A percentile compares a stretch with the other conserved stretches of the same genome.
Conservation (phyloP, 352 stramenopile species). For the Nothophytophthora sp. region DNA sequence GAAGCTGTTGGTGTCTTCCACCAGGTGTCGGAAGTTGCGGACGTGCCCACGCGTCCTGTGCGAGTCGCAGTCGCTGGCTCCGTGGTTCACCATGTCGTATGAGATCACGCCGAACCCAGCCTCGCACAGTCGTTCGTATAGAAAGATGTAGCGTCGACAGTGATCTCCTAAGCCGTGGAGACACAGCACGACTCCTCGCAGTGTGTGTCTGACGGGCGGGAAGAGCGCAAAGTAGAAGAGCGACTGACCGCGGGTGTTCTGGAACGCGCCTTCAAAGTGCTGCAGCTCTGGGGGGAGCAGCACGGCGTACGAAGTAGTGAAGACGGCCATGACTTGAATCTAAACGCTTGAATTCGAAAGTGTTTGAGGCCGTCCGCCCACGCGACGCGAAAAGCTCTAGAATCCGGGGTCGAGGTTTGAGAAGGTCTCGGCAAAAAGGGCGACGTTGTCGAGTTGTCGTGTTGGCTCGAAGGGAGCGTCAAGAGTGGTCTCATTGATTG, state of each 20-base stretch:
- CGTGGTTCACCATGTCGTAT: conserved; percentile 47
- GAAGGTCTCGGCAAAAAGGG: too few relatives aligned
- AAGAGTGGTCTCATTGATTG: too few relatives aligned
- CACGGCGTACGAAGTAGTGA: conserved; percentile 14
- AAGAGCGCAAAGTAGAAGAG: conserved; percentile 46
- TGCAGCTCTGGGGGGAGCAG: conserved; percentile 28
- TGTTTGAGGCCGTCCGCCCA: too few relatives aligned
- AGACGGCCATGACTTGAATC: too few relatives aligned
- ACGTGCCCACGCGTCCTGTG: conserved; percentile 34
- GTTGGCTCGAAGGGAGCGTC: too few relatives aligned
- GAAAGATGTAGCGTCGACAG: conserved; percentile 34
- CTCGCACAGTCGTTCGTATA: conserved; percentile 44
- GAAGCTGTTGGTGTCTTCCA: conserved; percentile 46
- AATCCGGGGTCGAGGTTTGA: too few relatives aligned
- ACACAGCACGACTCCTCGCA: conserved; percentile 44
- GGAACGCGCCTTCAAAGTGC: conserved; percentile 31
- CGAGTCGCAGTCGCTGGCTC: conserved; percentile 34
- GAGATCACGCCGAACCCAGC: conserved; percentile 38
- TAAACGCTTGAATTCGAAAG: too few relatives aligned
- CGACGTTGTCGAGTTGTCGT: too few relatives aligned
- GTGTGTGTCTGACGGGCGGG: conserved; percentile 4
- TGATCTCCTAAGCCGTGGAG: conserved; percentile 47
- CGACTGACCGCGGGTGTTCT: conserved; percentile 29
- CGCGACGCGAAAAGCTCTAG: too few relatives aligned
- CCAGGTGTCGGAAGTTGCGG: conserved; percentile 36